Evolutionary conservation across 2,329 filamentous ascomycete species (phyloP), one percentile per base, ranked within the genome.

Genomic region (Fusarium chuoi): DNA sequence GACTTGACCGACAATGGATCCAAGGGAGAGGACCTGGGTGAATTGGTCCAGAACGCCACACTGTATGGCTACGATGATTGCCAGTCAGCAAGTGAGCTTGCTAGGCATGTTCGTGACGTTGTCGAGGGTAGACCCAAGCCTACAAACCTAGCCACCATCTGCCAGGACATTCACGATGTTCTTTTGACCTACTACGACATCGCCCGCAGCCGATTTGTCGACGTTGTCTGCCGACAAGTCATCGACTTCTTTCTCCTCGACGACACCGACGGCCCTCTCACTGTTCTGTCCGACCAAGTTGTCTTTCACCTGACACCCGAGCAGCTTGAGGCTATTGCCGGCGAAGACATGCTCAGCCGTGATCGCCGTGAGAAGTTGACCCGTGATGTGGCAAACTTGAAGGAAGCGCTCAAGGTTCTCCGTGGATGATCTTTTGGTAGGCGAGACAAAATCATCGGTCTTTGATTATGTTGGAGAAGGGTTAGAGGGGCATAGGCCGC

Each of bases 141-240:
- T 15, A 41, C 69, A 0, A 78, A 80, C 20, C 78, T 80, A 0
- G 76, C 85, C 9, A 79, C 85, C 45, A 79, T 81, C 2, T 73
- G 84, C 7, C 82, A 87, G 39, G 85, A 90, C 15, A 86, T 93
- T 9, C 89, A 92, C 62, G 87, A 93, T 66, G 87, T 89, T 3
- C 82, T 93, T 0, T 79, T 84, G 35, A 84, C 87, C 4, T 93
- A 91, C 79, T 93, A 93, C 82, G 85, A 88, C 33, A 87, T 92
- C 3, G 85, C 90, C 0, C 84, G 83, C 18, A 88, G 88, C 75
- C 86, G 90, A 0, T 92, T 94, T 65, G 85, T 92, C 4, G 91
- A 94, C 73, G 87, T 84, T 7, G 79, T 94, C 4, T 90, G 85
- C 75, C 86, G 87, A 68, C 91, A 93, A 70, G 89, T 86, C 0